phyloP scores from a whole-genome alignment of 108 stramenopile genomes.

The Nitzschia sp. region DNA sequence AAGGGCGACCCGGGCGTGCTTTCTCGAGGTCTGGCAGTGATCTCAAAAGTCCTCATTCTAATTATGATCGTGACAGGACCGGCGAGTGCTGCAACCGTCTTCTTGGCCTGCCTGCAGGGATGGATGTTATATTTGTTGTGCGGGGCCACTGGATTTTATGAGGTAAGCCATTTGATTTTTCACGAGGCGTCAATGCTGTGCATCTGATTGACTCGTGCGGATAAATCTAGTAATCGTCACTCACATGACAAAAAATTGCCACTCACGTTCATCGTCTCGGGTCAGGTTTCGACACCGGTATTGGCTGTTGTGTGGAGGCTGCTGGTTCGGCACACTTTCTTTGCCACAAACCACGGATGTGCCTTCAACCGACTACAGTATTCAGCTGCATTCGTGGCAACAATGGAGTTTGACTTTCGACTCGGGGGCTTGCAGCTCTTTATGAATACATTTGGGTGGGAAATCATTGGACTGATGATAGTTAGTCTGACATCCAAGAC shows the following conservation, averaged over 20 bases:
- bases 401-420: conserved; percentile 63
- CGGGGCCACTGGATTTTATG: conserved; percentile 37
- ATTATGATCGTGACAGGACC: conserved; percentile 83
- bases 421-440: conserved; percentile 74
- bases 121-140: conserved; percentile 51
- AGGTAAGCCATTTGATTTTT: conserved; percentile 28
- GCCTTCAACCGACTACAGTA: conserved; percentile 80
- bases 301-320: conserved; percentile 71
- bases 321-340: conserved; percentile 68
- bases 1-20: neutral
- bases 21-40: conserved; percentile 6
- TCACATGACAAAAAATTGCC: no score
- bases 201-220: no score
- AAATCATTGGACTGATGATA: conserved; percentile 61
- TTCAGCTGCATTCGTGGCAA: conserved; percentile 84
- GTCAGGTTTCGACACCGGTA: conserved; percentile 49
- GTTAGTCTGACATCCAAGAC: conserved; percentile 39
- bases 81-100: conserved; percentile 54
- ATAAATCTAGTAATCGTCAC: no score
- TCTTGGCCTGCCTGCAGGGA: conserved; percentile 55
- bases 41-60: conserved; percentile 49
- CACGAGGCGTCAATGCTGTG: no score
- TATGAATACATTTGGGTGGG: conserved; percentile 87
- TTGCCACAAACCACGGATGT: conserved; percentile 83
- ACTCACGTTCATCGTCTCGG: no score